These are phyloP conservation scores for Tylopilus rubrobrunneus DNA, from an alignment of 768 basidiomycete genomes.

Conservation along the genomic window DNA sequence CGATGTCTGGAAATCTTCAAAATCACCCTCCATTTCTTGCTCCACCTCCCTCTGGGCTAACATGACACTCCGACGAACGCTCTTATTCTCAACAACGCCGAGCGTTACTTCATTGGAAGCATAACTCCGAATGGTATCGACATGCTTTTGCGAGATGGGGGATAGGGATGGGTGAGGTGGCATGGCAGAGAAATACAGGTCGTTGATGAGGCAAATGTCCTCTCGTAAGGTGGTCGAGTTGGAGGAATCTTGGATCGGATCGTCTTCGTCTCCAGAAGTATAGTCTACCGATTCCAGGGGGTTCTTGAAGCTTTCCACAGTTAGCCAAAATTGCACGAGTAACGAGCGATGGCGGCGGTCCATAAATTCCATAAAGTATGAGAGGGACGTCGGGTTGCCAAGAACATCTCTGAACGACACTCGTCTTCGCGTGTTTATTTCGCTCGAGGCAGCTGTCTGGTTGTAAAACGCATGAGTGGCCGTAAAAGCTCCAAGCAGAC, in stretches of 20 bases:
- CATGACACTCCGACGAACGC: constrained; percentile 76
- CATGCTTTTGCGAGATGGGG: constrained; percentile 65
- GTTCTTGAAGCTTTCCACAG: constrained; percentile 96
- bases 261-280: constrained; percentile 56
- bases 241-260: constrained; percentile 53
- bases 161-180: constrained; percentile 56
- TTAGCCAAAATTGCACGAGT: constrained; percentile 95
- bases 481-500: neutral
- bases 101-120: constrained; percentile 47
- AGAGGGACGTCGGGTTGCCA: constrained; percentile 83
- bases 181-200: constrained; percentile 74
- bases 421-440: constrained; percentile 42
- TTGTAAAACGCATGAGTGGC: constrained; percentile 1
- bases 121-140: constrained; percentile 67
- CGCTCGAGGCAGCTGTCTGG: constrained; percentile 41
- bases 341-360: constrained; percentile 81
- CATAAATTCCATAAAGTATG: constrained; percentile 99
- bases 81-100: constrained; percentile 40
- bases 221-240: constrained; percentile 67
- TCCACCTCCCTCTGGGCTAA: constrained; percentile 83
- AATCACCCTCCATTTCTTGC: constrained; percentile 87
- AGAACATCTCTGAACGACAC: constrained; percentile 76
- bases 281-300: constrained; percentile 81
- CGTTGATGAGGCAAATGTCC: constrained; percentile 86
- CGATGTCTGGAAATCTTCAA: constrained; percentile 81